Percentiles rank a stretch among this genome's conserved stretches.
phyloP scores from a whole-genome alignment of 2,329 filamentous ascomycete genomes.

The Sarocladium kiliense region DNA sequence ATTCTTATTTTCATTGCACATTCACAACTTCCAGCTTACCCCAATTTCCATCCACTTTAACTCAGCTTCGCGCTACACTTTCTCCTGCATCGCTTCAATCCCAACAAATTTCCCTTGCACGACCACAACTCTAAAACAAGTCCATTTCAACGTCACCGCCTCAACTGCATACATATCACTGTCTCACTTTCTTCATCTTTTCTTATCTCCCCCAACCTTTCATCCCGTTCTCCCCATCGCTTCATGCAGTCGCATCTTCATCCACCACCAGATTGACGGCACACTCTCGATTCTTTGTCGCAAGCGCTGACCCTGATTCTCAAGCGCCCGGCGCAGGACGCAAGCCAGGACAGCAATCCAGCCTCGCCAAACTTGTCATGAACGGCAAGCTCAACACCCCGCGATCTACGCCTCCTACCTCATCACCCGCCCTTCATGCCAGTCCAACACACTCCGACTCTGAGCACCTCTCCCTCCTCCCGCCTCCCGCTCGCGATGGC shows the following conservation, averaged over 20 bases:
- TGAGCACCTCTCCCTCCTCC: slow-evolving; percentile 27
- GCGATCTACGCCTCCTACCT: slow-evolving; percentile 22
- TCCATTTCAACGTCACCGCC: neutral
- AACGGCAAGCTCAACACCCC: slow-evolving; percentile 33
- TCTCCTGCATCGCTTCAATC: neutral
- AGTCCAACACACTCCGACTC: slow-evolving; percentile 24
- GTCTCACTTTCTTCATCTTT: neutral
- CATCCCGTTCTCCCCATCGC: neutral
- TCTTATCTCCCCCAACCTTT: neutral
- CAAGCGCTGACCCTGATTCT: slow-evolving; percentile 4
- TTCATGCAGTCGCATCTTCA: neutral
- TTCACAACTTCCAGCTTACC: neutral
- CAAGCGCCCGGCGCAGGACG: slow-evolving; percentile 19
- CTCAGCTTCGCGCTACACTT: neutral
- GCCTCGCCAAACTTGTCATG: slow-evolving; percentile 41
- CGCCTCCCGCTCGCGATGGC: slow-evolving; percentile 29
- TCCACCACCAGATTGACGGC: neutral
- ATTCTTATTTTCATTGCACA: neutral
- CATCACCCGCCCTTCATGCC: slow-evolving; percentile 17
- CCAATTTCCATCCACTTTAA: neutral
- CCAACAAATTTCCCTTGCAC: slow-evolving; percentile 6
- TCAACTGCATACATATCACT: neutral
- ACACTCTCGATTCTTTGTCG: neutral
- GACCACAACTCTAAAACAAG: neutral
- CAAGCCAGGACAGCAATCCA: slow-evolving; percentile 33